Base-by-base conservation (phyloP, 2,329 filamentous ascomycete species). In the Fusarium robinianum region DNA sequence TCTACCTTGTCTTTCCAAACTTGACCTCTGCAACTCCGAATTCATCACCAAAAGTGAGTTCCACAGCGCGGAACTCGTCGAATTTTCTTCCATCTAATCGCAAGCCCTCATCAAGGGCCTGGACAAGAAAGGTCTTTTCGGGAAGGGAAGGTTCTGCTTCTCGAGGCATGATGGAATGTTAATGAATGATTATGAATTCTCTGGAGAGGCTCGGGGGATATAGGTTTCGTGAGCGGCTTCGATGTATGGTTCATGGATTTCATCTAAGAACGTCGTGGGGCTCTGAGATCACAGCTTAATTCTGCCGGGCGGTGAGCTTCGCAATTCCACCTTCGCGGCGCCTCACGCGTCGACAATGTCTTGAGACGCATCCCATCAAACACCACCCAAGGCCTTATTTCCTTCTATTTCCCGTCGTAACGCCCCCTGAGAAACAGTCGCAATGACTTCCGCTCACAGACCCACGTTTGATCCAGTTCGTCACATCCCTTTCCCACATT, bases 401-500 rank as follows among this genome's bases (percentile, higher is more conserved):
- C n/a, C 27, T 34, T 8, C 17, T 21, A 23, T 38, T 26, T 15
- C 30, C 36, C 26, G 17, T 33, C 24, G 16, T 19, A 37, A n/a
- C 15, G 48, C 24, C 12, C 6, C 21, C 15, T 15, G 27, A 42
- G 29, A 24, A 22, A 19, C 5, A 39, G 17, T 50, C 57, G 58
- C 45, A 24, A 85, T 86, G 83, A 85, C 83, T 55, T 80, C 77
- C 71, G 83, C 83, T 27, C 83, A 86, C 58, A 87, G 94, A 73
- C 94, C 94, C 43, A 99, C 94, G 0, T 99, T 99, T 66, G 94
- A 99, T 68, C 94, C 94, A 55, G 88, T 91, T 80, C 55, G 77
- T 55, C 19, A 38, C 15, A 24, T 18, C 3, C 21, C 8, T 34
- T 10, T n/a, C 19, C 60, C 63, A 53, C 23, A 14, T 12, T 10